phyloP scores from a whole-genome alignment of 176 grass and related monocot genomes.

The Cenchrus americanus region DNA sequence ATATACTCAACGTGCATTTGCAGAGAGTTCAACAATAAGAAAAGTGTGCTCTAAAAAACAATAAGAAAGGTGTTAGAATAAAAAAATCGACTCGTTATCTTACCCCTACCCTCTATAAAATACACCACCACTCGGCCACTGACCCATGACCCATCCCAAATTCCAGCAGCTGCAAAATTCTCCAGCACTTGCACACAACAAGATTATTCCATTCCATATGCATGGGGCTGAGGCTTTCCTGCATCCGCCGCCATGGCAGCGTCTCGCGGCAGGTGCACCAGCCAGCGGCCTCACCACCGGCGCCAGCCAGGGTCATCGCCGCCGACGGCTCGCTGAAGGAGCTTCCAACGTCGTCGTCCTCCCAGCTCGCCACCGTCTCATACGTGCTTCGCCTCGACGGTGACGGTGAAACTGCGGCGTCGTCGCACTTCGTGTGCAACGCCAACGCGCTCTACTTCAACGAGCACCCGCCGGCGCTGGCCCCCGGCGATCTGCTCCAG shows the following conservation, averaged over 20 bases:
- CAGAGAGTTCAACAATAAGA: background rate
- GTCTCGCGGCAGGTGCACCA: slow-evolving; percentile 12
- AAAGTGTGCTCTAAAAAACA: background rate
- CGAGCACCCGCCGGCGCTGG: slow-evolving; percentile 29
- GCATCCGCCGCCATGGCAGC: slow-evolving; percentile 1
- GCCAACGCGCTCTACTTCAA: slow-evolving; percentile 72
- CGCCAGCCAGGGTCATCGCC: slow-evolving; percentile 44
- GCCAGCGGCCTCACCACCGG: background rate
- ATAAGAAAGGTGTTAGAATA: background rate
- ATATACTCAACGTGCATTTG: background rate
- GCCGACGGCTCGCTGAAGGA: slow-evolving; percentile 65
- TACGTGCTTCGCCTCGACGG: slow-evolving; percentile 21
- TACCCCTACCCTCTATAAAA: slow-evolving; percentile 20
- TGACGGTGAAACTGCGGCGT: background rate
- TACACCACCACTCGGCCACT: background rate
- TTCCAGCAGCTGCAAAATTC: background rate
- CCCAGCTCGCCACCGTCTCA: slow-evolving; percentile 10
- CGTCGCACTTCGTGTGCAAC: slow-evolving; percentile 57
- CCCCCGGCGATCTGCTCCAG: slow-evolving; percentile 38
- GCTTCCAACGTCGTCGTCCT: background rate
- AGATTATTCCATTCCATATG: slow-evolving; percentile 38
- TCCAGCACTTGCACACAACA: background rate
- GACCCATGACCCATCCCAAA: background rate
- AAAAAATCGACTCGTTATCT: background rate
- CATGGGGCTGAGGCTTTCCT: slow-evolving; percentile 56